Base-by-base conservation (phyloP, 257 asterid species). In the Gynochthodes officinalis region DNA sequence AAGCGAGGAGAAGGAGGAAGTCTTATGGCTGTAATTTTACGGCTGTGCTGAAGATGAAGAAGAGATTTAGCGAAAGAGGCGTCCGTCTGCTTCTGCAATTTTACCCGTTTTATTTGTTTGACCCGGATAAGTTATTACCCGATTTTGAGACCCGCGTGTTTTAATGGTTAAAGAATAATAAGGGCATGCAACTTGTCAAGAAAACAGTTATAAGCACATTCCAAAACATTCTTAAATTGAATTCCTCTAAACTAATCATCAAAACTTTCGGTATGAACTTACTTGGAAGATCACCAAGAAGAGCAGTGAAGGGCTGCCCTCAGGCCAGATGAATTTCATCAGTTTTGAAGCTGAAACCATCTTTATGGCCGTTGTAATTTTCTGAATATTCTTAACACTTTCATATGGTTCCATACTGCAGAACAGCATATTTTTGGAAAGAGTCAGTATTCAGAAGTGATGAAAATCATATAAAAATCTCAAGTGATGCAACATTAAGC, bases 261-360 rank as follows among this genome's bases (percentile, higher is more conserved):
- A n/a, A n/a, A 52, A 39, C 42, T 5, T 40, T 13, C 40, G 46
- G 53, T 58, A 50, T 28, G 73, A 62, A 81, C 93, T 83, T 84
- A 95, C 99, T 87, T 60, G 99, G 98, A 33, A 76, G 74, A 86
- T 95, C 99, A 80, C 99, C 98, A 76, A 95, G 94, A 75, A 95
- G 98, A 64, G 97, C 99, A 80, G 92, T 89, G 80, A 92, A 95
- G 44, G 99, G 99, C 86, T 95, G 99, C 99, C 99, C 92, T 35
- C n/a, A 95, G 77, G 60, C 98, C 99, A 75, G 98, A 94, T 18
- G 99, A 92, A 37, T 95, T 90, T 83, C n/a, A n/a, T 92, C 69
- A 95, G 87, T 84, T 95, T 95, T 76, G 99, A 95, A 61, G 99
- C 99, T 63, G 99, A 98, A 92, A 95, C 98, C 99, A 95, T 95